A percentile compares a stretch with the other conserved stretches of the same genome.
Conservation (phyloP, 139 green algal genomes). For the Nannochloris sp. region DNA sequence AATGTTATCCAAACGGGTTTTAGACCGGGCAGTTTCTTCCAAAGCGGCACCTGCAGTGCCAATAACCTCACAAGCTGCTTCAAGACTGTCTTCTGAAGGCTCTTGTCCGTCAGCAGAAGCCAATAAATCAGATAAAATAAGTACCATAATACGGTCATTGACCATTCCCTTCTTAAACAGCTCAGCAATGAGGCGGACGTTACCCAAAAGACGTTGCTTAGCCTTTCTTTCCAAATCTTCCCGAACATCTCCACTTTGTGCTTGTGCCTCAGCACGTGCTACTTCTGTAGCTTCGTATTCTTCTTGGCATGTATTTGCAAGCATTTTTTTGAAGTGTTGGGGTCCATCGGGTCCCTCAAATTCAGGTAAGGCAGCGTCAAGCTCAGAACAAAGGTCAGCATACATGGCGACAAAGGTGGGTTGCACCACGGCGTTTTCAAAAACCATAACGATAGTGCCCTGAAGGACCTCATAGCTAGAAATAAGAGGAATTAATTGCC, state of each 20-base stretch:
- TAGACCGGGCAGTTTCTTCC: conserved; percentile 35
- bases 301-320: conserved; percentile 99
- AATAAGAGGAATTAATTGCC: conserved; percentile 77
- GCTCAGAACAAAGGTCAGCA: conserved; percentile 49
- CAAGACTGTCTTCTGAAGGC: conserved; percentile 82
- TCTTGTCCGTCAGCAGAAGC: conserved; percentile 24
- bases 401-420: conserved; percentile 96
- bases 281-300: conserved; percentile 85
- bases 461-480: conserved; percentile 49
- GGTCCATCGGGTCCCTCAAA: conserved; percentile 55
- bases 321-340: conserved; percentile 81
- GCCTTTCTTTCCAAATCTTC: conserved; percentile 51
- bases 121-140: conserved; percentile 81
- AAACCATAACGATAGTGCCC: conserved; percentile 83
- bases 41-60: conserved; percentile 51
- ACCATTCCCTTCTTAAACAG: conserved; percentile 91
- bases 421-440: conserved; percentile 96
- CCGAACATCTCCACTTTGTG: conserved; percentile 37
- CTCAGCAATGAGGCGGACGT: conserved; percentile 94
- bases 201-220: conserved; percentile 87
- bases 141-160: conserved; percentile 88
- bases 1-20: conserved; percentile 28
- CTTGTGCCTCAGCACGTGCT: conserved; percentile 41
- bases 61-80: conserved; percentile 89
- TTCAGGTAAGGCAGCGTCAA: conserved; percentile 35